Evolutionary conservation across 2,329 filamentous ascomycete species (phyloP).

Genomic region (Cladophialophora bantiana): DNA sequence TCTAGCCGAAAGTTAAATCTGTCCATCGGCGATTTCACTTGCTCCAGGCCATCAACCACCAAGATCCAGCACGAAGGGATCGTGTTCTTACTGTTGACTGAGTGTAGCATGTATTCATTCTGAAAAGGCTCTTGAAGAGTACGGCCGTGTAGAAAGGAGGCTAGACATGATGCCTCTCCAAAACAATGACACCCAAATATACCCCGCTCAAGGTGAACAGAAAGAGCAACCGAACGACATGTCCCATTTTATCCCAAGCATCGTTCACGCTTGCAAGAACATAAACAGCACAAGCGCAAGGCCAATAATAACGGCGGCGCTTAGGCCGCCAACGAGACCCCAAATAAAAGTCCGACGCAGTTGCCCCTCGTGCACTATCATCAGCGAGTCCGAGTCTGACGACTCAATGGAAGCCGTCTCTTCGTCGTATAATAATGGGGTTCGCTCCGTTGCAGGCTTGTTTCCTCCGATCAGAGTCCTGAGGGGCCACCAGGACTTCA

Average conservation of each 20-base stretch:
- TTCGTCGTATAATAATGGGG: constrained; percentile 16
- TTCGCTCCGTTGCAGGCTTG: background rate
- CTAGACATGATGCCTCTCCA: background rate
- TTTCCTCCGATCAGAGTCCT: background rate
- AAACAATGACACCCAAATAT: background rate
- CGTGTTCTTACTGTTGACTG: background rate
- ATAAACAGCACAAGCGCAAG: constrained; percentile 13
- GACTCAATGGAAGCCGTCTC: constrained; percentile 5
- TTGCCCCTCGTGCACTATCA: constrained; percentile 6
- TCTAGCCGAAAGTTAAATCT: background rate
- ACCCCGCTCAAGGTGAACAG: background rate
- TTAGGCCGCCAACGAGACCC: constrained; percentile 14
- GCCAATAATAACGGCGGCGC: constrained; percentile 8
- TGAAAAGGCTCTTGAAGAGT: background rate
- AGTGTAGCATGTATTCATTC: background rate
- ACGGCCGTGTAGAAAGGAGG: background rate
- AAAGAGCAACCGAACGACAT: background rate
- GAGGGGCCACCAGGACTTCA: constrained; percentile 15
- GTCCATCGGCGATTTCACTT: background rate
- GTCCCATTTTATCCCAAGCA: background rate
- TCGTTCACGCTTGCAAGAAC: background rate
- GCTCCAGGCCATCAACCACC: background rate
- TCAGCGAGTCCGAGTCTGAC: constrained; percentile 16
- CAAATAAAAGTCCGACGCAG: constrained; percentile 14
- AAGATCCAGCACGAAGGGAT: background rate